phyloP scores from a whole-genome alignment of 1,284 basidiomycete species.

The Trichosporon sp. region DNA sequence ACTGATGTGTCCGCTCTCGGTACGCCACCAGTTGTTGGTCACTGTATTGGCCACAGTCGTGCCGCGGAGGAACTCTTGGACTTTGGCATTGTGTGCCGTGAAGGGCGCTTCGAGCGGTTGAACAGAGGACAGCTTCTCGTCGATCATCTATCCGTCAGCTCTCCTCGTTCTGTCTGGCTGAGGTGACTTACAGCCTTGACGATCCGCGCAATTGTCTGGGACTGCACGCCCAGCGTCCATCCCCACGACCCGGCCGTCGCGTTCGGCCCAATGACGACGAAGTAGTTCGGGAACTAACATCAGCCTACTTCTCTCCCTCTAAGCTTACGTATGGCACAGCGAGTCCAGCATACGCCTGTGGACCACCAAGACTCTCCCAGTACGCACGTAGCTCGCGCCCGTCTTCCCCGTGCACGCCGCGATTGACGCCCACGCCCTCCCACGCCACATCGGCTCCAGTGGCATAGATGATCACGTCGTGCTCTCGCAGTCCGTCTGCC shows the following conservation, averaged over 20 bases:
- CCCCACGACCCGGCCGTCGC: constrained; percentile 23
- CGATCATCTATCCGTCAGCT: constrained; percentile 10
- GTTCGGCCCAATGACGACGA: constrained; percentile 26
- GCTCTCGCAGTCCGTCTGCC: constrained; percentile 15
- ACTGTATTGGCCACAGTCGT: background rate
- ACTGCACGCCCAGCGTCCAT: constrained; percentile 19
- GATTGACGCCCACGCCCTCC: constrained; percentile 31
- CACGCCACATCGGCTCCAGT: constrained; percentile 28
- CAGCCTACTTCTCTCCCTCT: background rate
- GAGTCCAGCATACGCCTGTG: constrained; percentile 27
- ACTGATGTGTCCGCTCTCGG: constrained; percentile 5
- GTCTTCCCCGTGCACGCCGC: constrained; percentile 23
- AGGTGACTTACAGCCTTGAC: background rate
- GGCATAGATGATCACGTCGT: constrained; percentile 18
- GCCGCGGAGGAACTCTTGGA: constrained; percentile 6
- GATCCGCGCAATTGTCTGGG: constrained; percentile 16
- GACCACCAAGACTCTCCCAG: constrained; percentile 25
- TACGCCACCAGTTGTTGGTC: constrained; percentile 11
- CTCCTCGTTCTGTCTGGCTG: too few species aligned
- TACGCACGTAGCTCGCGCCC: constrained; percentile 22
- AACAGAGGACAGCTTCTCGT: constrained; percentile 17
- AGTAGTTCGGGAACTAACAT: constrained; percentile 25
- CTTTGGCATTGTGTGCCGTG: constrained; percentile 8
- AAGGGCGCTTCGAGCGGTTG: constrained; percentile 17
- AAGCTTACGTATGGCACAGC: constrained; percentile 21